Evolutionary conservation across 768 basidiomycete genomes (phyloP).

Genomic region (Pulveroboletus sp.): DNA sequence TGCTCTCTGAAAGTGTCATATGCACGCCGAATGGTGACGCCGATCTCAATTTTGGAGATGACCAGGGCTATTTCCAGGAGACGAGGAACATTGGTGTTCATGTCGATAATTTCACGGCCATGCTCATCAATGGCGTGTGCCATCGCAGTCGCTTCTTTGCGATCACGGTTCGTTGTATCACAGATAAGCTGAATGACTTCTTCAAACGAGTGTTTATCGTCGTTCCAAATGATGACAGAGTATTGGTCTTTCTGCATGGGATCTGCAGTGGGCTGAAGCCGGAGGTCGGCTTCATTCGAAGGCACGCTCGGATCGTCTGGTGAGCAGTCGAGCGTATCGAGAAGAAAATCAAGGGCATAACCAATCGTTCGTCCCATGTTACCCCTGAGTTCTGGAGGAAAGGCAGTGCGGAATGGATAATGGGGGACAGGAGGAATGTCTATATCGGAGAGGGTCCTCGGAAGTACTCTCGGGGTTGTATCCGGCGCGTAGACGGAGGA

Average conservation of each 20-base stretch:
- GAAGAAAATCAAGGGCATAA: conserved; percentile 76
- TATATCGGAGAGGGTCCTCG: conserved; percentile 37
- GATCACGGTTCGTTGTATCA: conserved; percentile 46
- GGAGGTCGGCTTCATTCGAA: conserved; percentile 59
- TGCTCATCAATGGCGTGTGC: conserved; percentile 65
- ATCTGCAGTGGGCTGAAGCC: conserved; percentile 69
- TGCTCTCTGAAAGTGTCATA: conserved; percentile 89
- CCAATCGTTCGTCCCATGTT: conserved; percentile 69
- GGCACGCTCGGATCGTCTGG: conserved; percentile 75
- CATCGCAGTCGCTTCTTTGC: conserved; percentile 53
- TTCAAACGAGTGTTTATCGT: conserved; percentile 92
- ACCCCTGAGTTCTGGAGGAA: conserved; percentile 66
- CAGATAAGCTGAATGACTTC: conserved; percentile 75
- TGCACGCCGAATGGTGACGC: conserved; percentile 82
- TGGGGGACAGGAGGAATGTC: conserved; percentile 59
- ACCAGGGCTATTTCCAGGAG: conserved; percentile 76
- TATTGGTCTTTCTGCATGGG: conserved; percentile 77
- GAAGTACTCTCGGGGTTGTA: conserved; percentile 40
- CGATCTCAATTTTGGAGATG: conserved; percentile 85
- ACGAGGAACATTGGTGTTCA: conserved; percentile 45
- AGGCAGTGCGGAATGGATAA: conserved; percentile 50
- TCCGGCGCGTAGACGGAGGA: conserved; percentile 19
- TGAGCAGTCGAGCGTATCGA: conserved; percentile 78
- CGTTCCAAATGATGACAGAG: conserved; percentile 89
- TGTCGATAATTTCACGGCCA: conserved; percentile 82